Conservation (phyloP, 192 early-diverging fungal species). For the Linnemannia zychae region DNA sequence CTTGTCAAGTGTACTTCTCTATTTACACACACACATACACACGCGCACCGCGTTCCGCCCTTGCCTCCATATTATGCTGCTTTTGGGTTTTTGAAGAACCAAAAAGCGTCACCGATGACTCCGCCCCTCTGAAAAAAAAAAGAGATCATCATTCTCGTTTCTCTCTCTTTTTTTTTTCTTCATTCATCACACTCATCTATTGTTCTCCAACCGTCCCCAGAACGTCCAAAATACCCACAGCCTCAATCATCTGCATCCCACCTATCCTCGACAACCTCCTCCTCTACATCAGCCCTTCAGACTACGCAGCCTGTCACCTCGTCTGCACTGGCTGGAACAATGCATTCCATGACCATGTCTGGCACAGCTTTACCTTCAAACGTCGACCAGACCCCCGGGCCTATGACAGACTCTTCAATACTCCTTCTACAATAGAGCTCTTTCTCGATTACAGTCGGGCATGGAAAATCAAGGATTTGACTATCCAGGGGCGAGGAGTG, state of each 20-base stretch:
- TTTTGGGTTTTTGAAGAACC: too few species aligned
- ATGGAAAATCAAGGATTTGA: background rate
- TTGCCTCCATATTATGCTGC: too few species aligned
- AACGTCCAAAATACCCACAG: background rate
- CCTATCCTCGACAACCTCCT: background rate
- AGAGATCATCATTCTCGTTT: too few species aligned
- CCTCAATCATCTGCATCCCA: background rate
- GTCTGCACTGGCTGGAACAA: conserved; percentile 13
- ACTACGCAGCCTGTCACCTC: background rate
- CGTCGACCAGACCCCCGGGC: background rate
- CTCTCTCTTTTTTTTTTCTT: too few species aligned
- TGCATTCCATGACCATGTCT: background rate
- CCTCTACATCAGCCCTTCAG: background rate
- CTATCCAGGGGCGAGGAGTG: background rate
- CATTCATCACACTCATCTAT: background rate
- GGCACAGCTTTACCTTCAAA: background rate
- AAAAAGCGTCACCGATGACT: too few species aligned
- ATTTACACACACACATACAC: too few species aligned
- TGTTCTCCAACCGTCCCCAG: background rate
- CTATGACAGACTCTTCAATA: background rate
- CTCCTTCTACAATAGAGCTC: background rate
- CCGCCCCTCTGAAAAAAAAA: too few species aligned
- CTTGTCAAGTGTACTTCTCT: too few species aligned
- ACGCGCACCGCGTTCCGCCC: too few species aligned
- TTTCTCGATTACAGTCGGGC: background rate